Percentiles rank a stretch among this genome's conserved stretches.
phyloP scores from a whole-genome alignment of 2,329 filamentous ascomycete genomes.

The Tolypocladium pustulatum region DNA sequence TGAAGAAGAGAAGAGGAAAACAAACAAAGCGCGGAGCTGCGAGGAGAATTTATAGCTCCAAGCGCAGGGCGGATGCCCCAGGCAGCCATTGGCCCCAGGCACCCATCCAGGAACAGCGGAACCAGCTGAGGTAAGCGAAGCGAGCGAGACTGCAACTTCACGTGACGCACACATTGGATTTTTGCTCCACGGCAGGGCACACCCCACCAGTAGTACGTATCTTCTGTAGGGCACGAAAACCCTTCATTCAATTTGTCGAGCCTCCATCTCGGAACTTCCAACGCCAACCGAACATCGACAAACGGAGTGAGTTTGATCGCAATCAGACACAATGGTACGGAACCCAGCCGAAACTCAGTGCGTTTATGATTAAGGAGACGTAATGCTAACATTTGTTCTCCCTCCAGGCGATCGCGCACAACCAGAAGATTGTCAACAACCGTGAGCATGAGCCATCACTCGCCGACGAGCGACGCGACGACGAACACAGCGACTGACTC shows the following conservation, averaged over 20 bases:
- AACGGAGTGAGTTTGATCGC: constrained; percentile 38
- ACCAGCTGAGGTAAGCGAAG: neutral
- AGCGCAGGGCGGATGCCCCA: constrained; percentile 10
- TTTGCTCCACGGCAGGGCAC: constrained; percentile 9
- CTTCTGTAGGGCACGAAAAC: constrained; percentile 30
- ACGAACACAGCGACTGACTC: constrained; percentile 27
- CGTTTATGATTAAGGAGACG: constrained; percentile 10
- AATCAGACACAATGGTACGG: constrained; percentile 44
- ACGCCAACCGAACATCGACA: constrained; percentile 30
- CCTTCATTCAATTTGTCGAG: constrained; percentile 30
- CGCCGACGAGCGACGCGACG: constrained; percentile 11
- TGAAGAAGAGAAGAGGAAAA: constrained; percentile 31
- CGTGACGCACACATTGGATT: constrained; percentile 13
- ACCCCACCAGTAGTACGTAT: constrained; percentile 23
- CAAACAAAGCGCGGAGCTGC: constrained; percentile 4
- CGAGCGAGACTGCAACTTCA: constrained; percentile 14
- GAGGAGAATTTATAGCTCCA: constrained; percentile 21
- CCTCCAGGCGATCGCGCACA: constrained; percentile 92
- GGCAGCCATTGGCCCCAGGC: constrained; percentile 8
- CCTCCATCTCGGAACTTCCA: constrained; percentile 26
- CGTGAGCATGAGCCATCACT: constrained; percentile 46
- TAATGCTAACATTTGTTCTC: constrained; percentile 22
- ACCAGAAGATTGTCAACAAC: constrained; percentile 96
- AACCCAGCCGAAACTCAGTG: constrained; percentile 11
- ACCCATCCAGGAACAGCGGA: neutral